A percentile compares a stretch with the other conserved stretches of the same genome.
Conservation (phyloP, 306 rosid genomes). For the Vigna radiata region DNA sequence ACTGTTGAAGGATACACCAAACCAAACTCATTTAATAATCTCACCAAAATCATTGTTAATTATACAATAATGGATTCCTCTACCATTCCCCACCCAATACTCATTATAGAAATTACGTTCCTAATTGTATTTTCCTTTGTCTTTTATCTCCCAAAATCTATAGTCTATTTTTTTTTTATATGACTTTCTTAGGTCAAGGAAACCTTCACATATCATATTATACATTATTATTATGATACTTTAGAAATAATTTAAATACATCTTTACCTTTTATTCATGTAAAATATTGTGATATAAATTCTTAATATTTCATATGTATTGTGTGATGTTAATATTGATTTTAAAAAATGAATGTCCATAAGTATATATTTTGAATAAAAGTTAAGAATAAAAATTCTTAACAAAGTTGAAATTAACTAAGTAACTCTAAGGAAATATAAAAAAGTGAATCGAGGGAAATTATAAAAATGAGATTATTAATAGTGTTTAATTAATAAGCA, state of each 20-base stretch:
- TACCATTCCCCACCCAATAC: conserved; percentile 32
- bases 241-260: too few species aligned
- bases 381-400: too few species aligned
- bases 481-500: conserved; percentile 2
- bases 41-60: conserved; percentile 41
- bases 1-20: conserved; percentile 49
- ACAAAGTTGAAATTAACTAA: too few species aligned
- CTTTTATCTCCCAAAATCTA: conserved; percentile 10
- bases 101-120: conserved; percentile 41
- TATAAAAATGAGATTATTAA: background rate
- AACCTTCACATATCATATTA: background rate
- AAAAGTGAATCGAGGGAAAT: conserved; percentile 16
- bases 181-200: background rate
- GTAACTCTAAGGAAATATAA: background rate
- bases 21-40: conserved; percentile 56
- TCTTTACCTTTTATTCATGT: too few species aligned
- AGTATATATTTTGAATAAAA: too few species aligned
- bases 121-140: conserved; percentile 31
- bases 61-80: conserved; percentile 31
- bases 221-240: too few species aligned
- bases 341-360: too few species aligned
- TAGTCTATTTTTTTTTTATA: conserved; percentile 26
- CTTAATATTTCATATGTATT: too few species aligned
- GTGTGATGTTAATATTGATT: too few species aligned
- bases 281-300: too few species aligned